Evolutionary conservation across 345 rosid genomes (phyloP).

Genomic region (Mangifera indica): DNA sequence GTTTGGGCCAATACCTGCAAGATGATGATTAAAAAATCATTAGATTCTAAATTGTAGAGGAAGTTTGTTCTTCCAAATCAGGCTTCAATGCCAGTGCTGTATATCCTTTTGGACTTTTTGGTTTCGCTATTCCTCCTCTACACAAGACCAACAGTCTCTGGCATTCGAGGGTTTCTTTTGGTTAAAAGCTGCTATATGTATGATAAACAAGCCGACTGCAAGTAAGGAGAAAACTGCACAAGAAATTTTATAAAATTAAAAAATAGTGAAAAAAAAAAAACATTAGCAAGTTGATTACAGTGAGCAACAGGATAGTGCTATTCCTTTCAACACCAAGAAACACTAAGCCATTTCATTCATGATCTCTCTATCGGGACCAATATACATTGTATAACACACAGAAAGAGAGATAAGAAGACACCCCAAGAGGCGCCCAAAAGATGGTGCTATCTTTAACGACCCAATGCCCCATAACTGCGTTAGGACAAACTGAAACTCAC

Average conservation of each 20-base stretch:
- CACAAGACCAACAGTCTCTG: neutral
- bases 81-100: no score
- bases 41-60: neutral
- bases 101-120: neutral
- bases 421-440: conserved; percentile 66
- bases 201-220: neutral
- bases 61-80: neutral
- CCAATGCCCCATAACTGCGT: conserved; percentile 58
- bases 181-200: neutral
- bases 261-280: neutral
- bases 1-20: neutral
- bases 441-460: conserved; percentile 35
- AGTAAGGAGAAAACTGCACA: neutral
- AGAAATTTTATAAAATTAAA: neutral
- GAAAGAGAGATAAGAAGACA: conserved; percentile 70
- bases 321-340: neutral
- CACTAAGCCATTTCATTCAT: conserved; percentile 26
- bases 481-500: conserved; percentile 52
- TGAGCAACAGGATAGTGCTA: neutral
- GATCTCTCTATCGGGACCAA: conserved; percentile 71
- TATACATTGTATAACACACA: conserved; percentile 54
- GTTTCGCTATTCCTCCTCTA: no score
- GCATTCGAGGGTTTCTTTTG: neutral
- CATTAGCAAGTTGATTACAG: conserved; percentile 8
- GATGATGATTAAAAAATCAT: neutral